A percentile compares a stretch with the other conserved stretches of the same genome.
Conservation (phyloP, 495 filamentous ascomycete species). For the Clavariopsis aquatica region DNA sequence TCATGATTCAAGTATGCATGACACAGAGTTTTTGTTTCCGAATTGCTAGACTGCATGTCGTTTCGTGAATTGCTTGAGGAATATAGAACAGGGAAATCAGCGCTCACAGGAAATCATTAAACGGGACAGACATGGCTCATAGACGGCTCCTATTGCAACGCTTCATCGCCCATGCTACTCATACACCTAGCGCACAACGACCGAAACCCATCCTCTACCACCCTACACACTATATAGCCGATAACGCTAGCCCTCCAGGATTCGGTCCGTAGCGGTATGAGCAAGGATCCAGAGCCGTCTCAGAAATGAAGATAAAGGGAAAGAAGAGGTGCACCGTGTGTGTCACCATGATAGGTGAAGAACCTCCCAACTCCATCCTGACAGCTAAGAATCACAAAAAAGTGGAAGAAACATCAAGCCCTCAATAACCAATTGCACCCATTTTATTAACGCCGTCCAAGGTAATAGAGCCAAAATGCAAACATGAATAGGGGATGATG, state of each 20-base stretch:
- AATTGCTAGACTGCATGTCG: neutral
- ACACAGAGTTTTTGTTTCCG: neutral
- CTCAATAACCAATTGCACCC: constrained; percentile 16
- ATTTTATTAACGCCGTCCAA: constrained; percentile 31
- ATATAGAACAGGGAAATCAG: neutral
- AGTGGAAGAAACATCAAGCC: constrained; percentile 14
- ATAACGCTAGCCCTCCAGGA: constrained; percentile 2
- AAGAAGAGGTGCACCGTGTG: neutral
- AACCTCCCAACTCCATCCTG: constrained; percentile 12
- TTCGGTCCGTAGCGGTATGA: constrained; percentile 15
- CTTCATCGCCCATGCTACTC: constrained; percentile 3
- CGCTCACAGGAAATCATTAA: constrained; percentile 3
- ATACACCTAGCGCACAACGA: constrained; percentile 8
- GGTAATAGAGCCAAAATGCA: constrained; percentile 18
- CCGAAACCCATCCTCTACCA: neutral
- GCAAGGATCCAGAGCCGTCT: constrained; percentile 29
- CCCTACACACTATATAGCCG: constrained; percentile 13
- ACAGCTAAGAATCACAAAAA: constrained; percentile 13
- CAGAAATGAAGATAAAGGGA: constrained; percentile 28
- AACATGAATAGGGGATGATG: constrained; percentile 11
- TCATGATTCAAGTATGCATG: no score
- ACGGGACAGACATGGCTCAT: constrained; percentile 2
- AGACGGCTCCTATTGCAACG: neutral
- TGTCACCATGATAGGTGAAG: neutral
- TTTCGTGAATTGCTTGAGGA: neutral